A percentile compares a stretch with the other conserved stretches of the same genome.
These are phyloP conservation scores for Moringa oleifera DNA, from an alignment of 345 rosid genomes.

Conservation along the genomic window DNA sequence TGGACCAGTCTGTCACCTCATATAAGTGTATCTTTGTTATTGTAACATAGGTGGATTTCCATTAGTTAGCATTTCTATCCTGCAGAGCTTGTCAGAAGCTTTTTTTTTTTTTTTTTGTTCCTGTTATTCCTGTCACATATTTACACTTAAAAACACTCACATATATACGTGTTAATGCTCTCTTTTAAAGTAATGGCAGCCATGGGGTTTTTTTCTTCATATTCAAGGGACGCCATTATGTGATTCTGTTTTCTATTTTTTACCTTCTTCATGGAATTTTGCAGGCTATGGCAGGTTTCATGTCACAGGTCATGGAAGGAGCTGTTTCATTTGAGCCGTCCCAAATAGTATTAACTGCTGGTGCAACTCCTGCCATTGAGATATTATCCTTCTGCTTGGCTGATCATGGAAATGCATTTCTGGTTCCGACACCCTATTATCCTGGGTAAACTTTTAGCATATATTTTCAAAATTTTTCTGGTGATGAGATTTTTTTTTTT, in stretches of 20 bases:
- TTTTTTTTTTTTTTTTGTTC: too few species aligned
- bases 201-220: too few species aligned
- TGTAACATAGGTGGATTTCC: too few species aligned
- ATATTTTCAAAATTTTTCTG: neutral
- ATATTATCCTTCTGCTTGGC: constrained; percentile 83
- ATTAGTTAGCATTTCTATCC: too few species aligned
- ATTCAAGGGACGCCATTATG: neutral
- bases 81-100: too few species aligned
- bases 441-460: constrained; percentile 56
- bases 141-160: too few species aligned
- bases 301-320: constrained; percentile 58
- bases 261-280: constrained; percentile 4
- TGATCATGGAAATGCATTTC: constrained; percentile 86
- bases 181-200: neutral
- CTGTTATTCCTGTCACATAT: neutral
- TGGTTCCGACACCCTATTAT: constrained; percentile 82
- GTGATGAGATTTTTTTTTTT: neutral
- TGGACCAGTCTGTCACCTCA: too few species aligned
- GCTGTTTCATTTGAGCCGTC: constrained; percentile 60
- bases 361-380: constrained; percentile 90
- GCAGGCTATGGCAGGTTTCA: constrained; percentile 85
- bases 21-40: too few species aligned
- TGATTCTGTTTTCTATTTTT: constrained; percentile 2
- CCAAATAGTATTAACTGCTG: constrained; percentile 63
- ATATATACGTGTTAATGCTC: too few species aligned